Conservation (phyloP, 805 yeast species). For the Saturnispora saitoi region DNA sequence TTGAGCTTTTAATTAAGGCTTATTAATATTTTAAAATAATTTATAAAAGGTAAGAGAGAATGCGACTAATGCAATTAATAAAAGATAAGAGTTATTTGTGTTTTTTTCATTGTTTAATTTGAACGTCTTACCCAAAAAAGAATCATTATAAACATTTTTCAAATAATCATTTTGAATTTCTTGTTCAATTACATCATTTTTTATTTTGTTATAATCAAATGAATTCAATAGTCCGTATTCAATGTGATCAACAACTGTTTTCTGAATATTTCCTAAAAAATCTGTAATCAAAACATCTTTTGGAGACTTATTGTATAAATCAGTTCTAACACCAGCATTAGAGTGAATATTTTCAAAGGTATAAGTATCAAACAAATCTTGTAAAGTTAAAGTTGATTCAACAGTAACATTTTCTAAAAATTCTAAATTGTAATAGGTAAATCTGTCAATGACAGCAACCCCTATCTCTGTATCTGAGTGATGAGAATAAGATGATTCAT, state of each 20-base stretch:
- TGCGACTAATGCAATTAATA: neutral
- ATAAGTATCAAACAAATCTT: constrained; percentile 78
- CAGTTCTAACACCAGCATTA: constrained; percentile 86
- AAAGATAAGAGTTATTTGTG: neutral
- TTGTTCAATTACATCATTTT: neutral
- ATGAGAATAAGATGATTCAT: constrained; percentile 89
- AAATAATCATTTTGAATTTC: neutral
- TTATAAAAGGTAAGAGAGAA: constrained; percentile 3
- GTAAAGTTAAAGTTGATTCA: constrained; percentile 64
- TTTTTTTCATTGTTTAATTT: neutral
- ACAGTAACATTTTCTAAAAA: constrained; percentile 74
- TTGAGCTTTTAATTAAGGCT: neutral
- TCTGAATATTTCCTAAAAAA: constrained; percentile 88
- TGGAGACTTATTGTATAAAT: constrained; percentile 58
- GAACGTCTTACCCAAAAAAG: neutral
- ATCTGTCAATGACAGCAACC: constrained; percentile 94
- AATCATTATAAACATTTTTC: neutral
- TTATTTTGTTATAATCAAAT: neutral
- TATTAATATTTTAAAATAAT: neutral
- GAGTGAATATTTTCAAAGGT: constrained; percentile 83
- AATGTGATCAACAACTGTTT: constrained; percentile 49
- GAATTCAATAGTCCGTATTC: constrained; percentile 36
- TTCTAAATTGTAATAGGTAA: constrained; percentile 86
- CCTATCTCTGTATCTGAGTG: constrained; percentile 95
- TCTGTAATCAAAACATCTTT: constrained; percentile 75